phyloP scores from a whole-genome alignment of 2,329 filamentous ascomycete genomes.

The Verticillium tricorpus region DNA sequence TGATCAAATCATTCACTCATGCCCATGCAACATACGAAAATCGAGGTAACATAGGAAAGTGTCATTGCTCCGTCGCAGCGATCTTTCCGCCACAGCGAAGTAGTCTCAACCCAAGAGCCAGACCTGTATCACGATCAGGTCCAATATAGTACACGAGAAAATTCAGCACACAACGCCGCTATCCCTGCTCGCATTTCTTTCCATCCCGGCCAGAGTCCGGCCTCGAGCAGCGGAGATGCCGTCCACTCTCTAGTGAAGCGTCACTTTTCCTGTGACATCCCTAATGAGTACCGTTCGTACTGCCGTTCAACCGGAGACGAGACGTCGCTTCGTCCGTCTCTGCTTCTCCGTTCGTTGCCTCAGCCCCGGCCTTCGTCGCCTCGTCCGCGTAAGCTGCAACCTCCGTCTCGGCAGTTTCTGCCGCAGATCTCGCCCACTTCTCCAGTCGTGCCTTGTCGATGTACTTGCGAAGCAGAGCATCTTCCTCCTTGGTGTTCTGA shows the following conservation, averaged over 20 bases:
- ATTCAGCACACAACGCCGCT: background rate
- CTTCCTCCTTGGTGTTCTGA: conserved; percentile 69
- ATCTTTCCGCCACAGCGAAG: background rate
- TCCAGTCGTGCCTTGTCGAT: conserved; percentile 66
- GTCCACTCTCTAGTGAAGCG: background rate
- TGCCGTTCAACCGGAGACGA: conserved; percentile 9
- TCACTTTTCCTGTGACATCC: background rate
- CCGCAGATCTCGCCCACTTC: conserved; percentile 53
- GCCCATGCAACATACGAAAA: background rate
- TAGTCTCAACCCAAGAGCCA: background rate
- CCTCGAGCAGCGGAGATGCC: background rate
- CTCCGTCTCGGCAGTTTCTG: conserved; percentile 31
- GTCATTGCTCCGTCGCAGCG: background rate
- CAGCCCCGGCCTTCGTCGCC: conserved; percentile 8
- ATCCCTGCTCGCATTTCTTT: background rate
- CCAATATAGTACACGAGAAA: background rate
- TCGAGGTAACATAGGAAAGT: background rate
- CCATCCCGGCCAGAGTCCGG: background rate
- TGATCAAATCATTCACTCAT: too few relatives aligned
- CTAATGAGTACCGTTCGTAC: conserved; percentile 7
- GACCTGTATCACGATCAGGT: background rate
- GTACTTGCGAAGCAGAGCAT: conserved; percentile 58
- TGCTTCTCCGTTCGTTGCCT: background rate
- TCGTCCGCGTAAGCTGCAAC: conserved; percentile 27
- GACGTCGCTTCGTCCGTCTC: background rate